Evolutionary conservation across 2,329 filamentous ascomycete genomes (phyloP).

Genomic region (Colletotrichum kahawae): DNA sequence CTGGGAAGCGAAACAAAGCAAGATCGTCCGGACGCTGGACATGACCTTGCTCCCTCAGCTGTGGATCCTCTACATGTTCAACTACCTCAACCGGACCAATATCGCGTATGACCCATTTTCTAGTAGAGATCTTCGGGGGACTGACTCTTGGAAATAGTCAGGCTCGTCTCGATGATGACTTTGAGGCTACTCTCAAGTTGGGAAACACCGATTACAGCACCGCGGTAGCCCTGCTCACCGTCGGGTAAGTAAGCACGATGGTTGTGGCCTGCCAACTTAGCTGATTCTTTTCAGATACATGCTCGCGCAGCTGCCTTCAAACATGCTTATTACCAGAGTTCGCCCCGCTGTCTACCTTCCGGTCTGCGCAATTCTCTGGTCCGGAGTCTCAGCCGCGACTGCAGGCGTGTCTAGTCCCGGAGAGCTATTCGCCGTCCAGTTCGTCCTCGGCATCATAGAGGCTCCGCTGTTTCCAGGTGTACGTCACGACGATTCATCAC

Average conservation of each 20-base stretch:
- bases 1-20: conserved; percentile 14
- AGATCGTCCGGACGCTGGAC: conserved; percentile 23
- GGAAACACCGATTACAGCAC: conserved; percentile 26
- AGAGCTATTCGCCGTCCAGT: conserved; percentile 17
- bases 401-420: background rate
- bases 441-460: conserved; percentile 23
- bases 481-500: background rate
- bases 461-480: conserved; percentile 23
- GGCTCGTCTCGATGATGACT: conserved; percentile 21
- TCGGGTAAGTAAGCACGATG: conserved; percentile 16
- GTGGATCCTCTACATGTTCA: conserved; percentile 27
- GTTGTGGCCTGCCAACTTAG: background rate
- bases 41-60: conserved; percentile 24
- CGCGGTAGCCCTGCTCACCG: conserved; percentile 28
- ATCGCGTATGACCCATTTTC: conserved; percentile 8
- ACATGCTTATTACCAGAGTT: conserved; percentile 59
- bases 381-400: conserved; percentile 17
- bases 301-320: conserved; percentile 66
- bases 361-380: conserved; percentile 15
- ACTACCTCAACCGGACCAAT: conserved; percentile 25
- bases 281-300: conserved; percentile 50
- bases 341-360: conserved; percentile 57
- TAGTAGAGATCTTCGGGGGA: background rate
- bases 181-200: conserved; percentile 27
- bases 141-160: conserved; percentile 13